These are phyloP conservation scores for Phytophthora litchii DNA, from an alignment of 352 stramenopile species.

Conservation along the genomic window DNA sequence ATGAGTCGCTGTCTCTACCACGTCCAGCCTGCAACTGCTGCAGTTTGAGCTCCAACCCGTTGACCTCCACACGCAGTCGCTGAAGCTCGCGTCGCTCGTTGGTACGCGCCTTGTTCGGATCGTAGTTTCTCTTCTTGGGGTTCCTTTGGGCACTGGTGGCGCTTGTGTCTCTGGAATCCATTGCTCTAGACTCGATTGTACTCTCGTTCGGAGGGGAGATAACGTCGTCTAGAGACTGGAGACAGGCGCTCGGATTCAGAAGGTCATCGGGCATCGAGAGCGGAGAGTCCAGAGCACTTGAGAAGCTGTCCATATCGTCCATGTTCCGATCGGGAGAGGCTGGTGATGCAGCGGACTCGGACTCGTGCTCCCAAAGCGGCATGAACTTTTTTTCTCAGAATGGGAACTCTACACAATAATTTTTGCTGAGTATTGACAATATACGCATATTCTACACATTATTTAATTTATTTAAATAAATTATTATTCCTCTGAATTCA, in stretches of 20 bases:
- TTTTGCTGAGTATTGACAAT: no score
- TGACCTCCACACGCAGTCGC: conserved; percentile 7
- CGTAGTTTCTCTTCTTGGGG: conserved; percentile 22
- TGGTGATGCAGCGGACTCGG: no score
- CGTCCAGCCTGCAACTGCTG: conserved; percentile 7
- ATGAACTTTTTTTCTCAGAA: no score
- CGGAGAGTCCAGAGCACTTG: neutral
- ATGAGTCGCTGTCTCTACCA: neutral
- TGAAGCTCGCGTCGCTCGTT: conserved; percentile 6
- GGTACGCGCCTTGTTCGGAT: conserved; percentile 27
- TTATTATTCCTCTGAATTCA: no score
- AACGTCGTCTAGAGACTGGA: neutral
- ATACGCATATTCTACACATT: no score
- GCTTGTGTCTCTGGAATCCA: neutral
- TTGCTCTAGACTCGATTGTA: neutral
- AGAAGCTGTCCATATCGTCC: neutral
- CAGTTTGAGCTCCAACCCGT: conserved; percentile 4
- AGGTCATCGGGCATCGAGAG: neutral
- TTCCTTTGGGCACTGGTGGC: neutral
- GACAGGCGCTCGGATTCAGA: neutral
- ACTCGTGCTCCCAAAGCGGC: no score
- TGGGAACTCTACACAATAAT: no score
- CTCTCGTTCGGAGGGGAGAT: neutral
- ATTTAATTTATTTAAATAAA: no score
- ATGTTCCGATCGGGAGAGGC: no score